Evolutionary conservation across 495 filamentous ascomycete genomes (phyloP).

Genomic region (Sabuloglossum arenarium): DNA sequence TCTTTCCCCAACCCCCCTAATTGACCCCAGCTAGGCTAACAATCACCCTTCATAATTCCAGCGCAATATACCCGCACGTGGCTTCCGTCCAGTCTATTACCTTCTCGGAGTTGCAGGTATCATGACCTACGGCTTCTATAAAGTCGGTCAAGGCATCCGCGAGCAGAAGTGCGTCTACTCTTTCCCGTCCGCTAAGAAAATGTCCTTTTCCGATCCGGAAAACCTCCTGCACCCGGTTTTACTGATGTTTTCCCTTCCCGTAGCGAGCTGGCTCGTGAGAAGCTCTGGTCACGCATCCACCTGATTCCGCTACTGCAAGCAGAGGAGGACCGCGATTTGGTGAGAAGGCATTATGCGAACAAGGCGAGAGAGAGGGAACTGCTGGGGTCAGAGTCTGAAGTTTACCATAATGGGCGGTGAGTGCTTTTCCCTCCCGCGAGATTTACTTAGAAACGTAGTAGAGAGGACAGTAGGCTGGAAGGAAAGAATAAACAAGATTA

Average conservation of each 20-base stretch:
- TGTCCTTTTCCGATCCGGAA: neutral
- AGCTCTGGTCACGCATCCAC: conserved; percentile 92
- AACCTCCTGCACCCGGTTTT: neutral
- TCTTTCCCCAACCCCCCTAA: neutral
- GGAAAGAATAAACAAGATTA: too few relatives aligned
- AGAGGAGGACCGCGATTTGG: conserved; percentile 87
- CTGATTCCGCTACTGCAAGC: conserved; percentile 83
- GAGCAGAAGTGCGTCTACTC: conserved; percentile 64
- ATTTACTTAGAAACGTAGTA: neutral
- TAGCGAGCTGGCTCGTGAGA: conserved; percentile 87
- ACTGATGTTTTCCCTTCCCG: neutral
- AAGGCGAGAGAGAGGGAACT: conserved; percentile 78
- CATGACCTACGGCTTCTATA: conserved; percentile 81
- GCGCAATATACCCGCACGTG: conserved; percentile 83
- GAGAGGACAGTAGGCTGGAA: neutral
- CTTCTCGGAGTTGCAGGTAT: conserved; percentile 50
- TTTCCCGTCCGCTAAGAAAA: neutral
- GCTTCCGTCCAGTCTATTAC: conserved; percentile 65
- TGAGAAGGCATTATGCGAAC: conserved; percentile 65
- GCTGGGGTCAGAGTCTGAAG: conserved; percentile 52
- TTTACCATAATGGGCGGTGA: conserved; percentile 79
- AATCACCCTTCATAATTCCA: conserved; percentile 14
- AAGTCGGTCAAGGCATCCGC: conserved; percentile 50
- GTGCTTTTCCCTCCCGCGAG: conserved; percentile 15
- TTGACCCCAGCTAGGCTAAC: neutral